phyloP scores from a whole-genome alignment of 139 green algal species.

The Chlamydomonas incerta region DNA sequence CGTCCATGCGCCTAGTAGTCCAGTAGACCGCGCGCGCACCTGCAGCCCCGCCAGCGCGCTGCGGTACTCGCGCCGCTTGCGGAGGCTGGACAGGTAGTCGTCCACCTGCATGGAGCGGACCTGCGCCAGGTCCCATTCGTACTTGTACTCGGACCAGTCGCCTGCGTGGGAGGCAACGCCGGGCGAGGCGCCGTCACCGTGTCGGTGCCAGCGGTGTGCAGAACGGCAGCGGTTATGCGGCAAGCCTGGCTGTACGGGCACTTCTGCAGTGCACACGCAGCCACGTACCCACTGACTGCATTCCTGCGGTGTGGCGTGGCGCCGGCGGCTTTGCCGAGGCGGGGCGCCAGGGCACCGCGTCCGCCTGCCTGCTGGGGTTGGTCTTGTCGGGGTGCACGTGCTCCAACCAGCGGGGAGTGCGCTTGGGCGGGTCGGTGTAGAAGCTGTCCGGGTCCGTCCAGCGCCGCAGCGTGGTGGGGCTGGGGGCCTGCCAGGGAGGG shows the following conservation, averaged over 20 bases:
- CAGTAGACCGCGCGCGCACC: no score
- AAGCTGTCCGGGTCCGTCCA: not conserved
- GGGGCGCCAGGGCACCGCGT: not conserved
- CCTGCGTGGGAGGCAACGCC: not conserved
- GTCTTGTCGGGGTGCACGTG: slow-evolving; percentile 17
- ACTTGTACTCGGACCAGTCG: slow-evolving; percentile 20
- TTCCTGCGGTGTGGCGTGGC: not conserved
- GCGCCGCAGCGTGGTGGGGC: slow-evolving; percentile 10
- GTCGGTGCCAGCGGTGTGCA: no score
- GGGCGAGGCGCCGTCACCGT: no score
- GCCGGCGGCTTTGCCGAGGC: not conserved
- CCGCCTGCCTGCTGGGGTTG: not conserved
- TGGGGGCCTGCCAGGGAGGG: not conserved
- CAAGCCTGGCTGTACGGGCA: no score
- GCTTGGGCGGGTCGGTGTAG: slow-evolving; percentile 5
- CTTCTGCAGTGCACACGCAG: not conserved
- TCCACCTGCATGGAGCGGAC: not conserved
- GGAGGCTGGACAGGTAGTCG: not conserved
- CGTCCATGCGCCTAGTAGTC: no score
- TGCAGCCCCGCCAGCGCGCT: not conserved
- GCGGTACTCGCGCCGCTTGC: slow-evolving; percentile 8
- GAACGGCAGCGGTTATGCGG: no score
- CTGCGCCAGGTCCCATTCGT: slow-evolving; percentile 27
- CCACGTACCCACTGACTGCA: slow-evolving; percentile 1
- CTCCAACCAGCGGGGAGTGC: not conserved